These are phyloP conservation scores for Catunica adiposa DNA, from an alignment of 2,329 filamentous ascomycete genomes.

Conservation along the genomic window DNA sequence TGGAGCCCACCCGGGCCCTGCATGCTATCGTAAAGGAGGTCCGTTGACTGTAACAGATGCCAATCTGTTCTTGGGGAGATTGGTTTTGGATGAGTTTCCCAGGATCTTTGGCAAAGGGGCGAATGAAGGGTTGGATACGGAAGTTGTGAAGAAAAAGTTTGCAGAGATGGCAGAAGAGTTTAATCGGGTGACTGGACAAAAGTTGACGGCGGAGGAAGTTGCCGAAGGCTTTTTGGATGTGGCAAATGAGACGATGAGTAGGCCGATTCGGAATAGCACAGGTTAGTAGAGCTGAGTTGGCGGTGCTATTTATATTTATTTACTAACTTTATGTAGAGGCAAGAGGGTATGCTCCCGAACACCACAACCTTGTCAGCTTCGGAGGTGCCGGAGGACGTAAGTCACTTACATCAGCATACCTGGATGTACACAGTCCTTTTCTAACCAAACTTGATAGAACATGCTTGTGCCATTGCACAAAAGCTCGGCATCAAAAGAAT, in stretches of 20 bases:
- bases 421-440: neutral
- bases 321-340: slow-evolving; percentile 41
- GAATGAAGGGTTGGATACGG: slow-evolving; percentile 33
- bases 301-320: slow-evolving; percentile 54
- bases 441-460: slow-evolving; percentile 23
- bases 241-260: slow-evolving; percentile 60
- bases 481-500: slow-evolving; percentile 28
- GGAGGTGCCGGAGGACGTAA: slow-evolving; percentile 17
- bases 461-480: slow-evolving; percentile 27
- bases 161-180: slow-evolving; percentile 21
- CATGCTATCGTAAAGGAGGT: slow-evolving; percentile 54
- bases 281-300: slow-evolving; percentile 39
- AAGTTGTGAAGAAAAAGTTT: slow-evolving; percentile 26
- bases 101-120: slow-evolving; percentile 56
- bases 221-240: slow-evolving; percentile 61
- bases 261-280: slow-evolving; percentile 58
- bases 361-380: slow-evolving; percentile 23
- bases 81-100: slow-evolving; percentile 46
- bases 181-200: slow-evolving; percentile 23
- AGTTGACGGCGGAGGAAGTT: slow-evolving; percentile 22
- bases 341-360: slow-evolving; percentile 22
- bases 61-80: slow-evolving; percentile 49
- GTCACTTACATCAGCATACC: neutral
- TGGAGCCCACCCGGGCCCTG: slow-evolving; percentile 53
- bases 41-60: slow-evolving; percentile 58